Evolutionary conservation across 1,284 basidiomycete genomes (phyloP).

Genomic region (Pascua sp.): DNA sequence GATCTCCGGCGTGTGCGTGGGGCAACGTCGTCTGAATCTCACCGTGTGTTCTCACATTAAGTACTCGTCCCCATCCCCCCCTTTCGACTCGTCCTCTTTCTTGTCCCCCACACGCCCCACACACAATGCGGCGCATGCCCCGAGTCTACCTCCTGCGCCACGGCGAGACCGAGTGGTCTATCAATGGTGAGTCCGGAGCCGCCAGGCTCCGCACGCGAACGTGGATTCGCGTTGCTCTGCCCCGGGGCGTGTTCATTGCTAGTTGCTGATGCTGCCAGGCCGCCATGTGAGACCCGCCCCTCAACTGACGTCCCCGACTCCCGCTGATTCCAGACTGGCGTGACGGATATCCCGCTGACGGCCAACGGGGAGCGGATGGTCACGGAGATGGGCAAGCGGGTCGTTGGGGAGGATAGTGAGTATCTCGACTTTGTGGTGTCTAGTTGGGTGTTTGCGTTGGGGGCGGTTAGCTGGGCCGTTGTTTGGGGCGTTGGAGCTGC

Average conservation of each 20-base stretch:
- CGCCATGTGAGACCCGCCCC: conserved; percentile 61
- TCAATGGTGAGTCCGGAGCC: conserved; percentile 59
- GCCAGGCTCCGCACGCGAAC: no score
- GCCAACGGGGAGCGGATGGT: conserved; percentile 72
- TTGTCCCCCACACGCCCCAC: not conserved
- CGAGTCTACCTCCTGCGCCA: conserved; percentile 50
- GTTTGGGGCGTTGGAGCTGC: no score
- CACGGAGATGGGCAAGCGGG: conserved; percentile 59
- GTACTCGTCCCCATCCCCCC: no score
- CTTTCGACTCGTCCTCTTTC: not conserved
- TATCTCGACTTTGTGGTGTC: conserved; percentile 23
- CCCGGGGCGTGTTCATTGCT: no score
- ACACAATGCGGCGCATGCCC: conserved; percentile 43
- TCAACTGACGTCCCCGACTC: conserved; percentile 2
- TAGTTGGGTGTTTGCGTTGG: not conserved
- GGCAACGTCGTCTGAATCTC: no score
- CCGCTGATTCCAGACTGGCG: conserved; percentile 67
- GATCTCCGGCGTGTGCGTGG: no score
- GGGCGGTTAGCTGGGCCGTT: no score
- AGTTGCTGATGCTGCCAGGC: conserved; percentile 44
- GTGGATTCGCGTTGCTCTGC: no score
- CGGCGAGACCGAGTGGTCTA: conserved; percentile 88
- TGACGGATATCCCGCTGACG: conserved; percentile 81
- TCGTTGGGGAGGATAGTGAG: conserved; percentile 75
- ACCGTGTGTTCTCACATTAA: no score